Evolutionary conservation across 306 rosid genomes (phyloP).

Genomic region (Trifolium dubium): DNA sequence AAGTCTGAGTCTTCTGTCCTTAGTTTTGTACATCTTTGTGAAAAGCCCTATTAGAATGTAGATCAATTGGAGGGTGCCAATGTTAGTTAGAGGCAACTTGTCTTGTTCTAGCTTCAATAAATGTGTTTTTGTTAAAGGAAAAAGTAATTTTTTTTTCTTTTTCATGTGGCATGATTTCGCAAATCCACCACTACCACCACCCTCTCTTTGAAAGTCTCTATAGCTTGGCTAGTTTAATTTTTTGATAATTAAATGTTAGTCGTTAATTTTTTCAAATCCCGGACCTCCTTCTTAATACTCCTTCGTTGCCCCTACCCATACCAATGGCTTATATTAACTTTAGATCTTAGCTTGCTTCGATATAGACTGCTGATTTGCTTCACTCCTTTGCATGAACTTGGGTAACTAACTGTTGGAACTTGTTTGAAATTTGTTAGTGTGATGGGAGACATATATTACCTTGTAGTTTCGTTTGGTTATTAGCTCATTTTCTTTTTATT

Average conservation of each 20-base stretch:
- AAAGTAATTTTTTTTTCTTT: neutral
- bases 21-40: neutral
- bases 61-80: constrained; percentile 2
- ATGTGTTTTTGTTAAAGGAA: neutral
- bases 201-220: too few relatives aligned
- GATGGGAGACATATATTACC: constrained; percentile 5
- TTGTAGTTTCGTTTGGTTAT: constrained; percentile 32
- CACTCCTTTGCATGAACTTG: too few relatives aligned
- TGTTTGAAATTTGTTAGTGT: constrained; percentile 22
- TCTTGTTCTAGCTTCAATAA: constrained; percentile 25
- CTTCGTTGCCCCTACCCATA: too few relatives aligned
- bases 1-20: constrained; percentile 21
- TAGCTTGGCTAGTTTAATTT: too few relatives aligned
- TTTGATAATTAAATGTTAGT: too few relatives aligned
- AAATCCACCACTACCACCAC: too few relatives aligned
- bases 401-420: neutral
- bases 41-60: constrained; percentile 12
- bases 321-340: too few relatives aligned
- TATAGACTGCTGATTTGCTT: too few relatives aligned
- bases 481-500: neutral
- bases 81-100: constrained; percentile 5
- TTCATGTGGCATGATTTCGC: neutral
- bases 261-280: too few relatives aligned
- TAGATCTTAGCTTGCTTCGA: too few relatives aligned
- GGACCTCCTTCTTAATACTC: too few relatives aligned